Conservation (phyloP, 2,329 filamentous ascomycete species). For the Calonectria multiphialidica region DNA sequence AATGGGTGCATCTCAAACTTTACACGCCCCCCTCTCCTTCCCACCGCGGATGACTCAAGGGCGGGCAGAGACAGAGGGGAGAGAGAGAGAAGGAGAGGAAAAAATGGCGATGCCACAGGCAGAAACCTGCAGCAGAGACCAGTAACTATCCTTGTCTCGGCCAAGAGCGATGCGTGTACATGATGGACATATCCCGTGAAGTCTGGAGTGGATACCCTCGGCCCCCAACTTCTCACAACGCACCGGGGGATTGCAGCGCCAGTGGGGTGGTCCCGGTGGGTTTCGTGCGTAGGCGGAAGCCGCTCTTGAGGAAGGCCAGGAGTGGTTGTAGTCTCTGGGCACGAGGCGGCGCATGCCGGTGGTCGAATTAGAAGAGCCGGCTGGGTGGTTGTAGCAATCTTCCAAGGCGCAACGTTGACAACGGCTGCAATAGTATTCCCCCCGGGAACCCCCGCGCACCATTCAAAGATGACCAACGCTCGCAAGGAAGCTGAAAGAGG, state of each 20-base stretch:
- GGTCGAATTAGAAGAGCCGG: conserved; percentile 4
- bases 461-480: not conserved
- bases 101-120: conserved; percentile 36
- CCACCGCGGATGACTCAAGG: conserved; percentile 26
- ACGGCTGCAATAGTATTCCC: not conserved
- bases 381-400: not conserved
- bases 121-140: conserved; percentile 35
- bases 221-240: conserved; percentile 30
- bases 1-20: conserved; percentile 11
- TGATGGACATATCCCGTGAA: conserved; percentile 33
- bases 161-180: conserved; percentile 28
- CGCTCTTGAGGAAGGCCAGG: not conserved
- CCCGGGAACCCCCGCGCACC: not conserved
- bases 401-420: conserved; percentile 5
- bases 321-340: not conserved
- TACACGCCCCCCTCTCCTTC: conserved; percentile 21
- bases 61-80: conserved; percentile 22
- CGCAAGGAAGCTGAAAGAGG: not conserved
- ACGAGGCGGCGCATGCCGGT: not conserved
- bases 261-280: conserved; percentile 19
- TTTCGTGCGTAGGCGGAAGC: not conserved
- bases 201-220: conserved; percentile 27
- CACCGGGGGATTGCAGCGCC: conserved; percentile 6
- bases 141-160: conserved; percentile 20
- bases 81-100: not conserved